Percentiles rank a stretch among this genome's conserved stretches.
phyloP scores from a whole-genome alignment of 2,329 filamentous ascomycete genomes.

The Talaromyces sp. region DNA sequence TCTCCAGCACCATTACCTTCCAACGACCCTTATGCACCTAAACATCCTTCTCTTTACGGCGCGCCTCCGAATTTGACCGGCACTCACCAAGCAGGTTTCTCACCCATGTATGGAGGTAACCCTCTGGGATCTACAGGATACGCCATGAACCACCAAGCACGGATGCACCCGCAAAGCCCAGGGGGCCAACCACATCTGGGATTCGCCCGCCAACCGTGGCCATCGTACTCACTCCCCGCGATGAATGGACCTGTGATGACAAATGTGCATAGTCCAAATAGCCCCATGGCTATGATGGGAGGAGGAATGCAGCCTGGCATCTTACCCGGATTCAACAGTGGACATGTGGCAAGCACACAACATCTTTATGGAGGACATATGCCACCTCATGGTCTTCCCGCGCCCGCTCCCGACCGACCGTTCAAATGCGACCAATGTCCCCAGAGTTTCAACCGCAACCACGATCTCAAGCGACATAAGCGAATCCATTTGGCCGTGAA shows the following conservation, averaged over 20 bases:
- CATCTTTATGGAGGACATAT: constrained; percentile 63
- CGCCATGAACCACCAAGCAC: constrained; percentile 46
- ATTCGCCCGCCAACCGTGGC: constrained; percentile 48
- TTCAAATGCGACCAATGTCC: constrained; percentile 94
- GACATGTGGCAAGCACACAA: constrained; percentile 59
- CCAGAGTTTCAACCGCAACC: constrained; percentile 93
- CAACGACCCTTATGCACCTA: constrained; percentile 63
- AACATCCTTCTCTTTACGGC: constrained; percentile 51
- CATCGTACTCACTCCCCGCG: constrained; percentile 62
- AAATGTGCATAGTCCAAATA: constrained; percentile 74
- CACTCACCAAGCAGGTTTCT: constrained; percentile 51
- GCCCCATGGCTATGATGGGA: constrained; percentile 71
- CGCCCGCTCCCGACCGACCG: constrained; percentile 73
- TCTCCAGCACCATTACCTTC: constrained; percentile 57
- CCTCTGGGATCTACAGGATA: constrained; percentile 45
- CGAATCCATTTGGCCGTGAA: constrained; percentile 93
- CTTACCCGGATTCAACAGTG: constrained; percentile 62
- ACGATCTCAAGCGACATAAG: constrained; percentile 95
- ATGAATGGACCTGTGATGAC: constrained; percentile 72
- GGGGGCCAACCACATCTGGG: constrained; percentile 41
- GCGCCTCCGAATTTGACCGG: constrained; percentile 51
- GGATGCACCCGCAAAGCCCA: constrained; percentile 58
- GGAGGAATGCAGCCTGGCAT: constrained; percentile 61
- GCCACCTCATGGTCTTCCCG: constrained; percentile 58
- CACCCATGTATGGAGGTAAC: constrained; percentile 32